Conservation (phyloP, 768 basidiomycete species). For the Suillus brevipes region DNA sequence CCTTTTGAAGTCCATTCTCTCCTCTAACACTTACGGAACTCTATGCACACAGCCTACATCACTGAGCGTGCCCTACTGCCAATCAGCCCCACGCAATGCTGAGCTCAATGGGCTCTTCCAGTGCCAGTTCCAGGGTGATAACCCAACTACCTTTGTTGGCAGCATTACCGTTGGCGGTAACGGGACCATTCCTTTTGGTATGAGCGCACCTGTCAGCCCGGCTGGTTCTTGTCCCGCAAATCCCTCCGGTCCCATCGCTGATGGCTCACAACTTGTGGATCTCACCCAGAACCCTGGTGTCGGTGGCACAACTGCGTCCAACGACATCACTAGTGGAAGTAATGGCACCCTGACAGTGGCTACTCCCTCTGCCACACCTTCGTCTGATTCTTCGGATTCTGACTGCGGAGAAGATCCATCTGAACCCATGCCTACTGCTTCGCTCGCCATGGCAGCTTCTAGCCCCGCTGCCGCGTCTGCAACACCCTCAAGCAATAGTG, state of each 20-base stretch:
- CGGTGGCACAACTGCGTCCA: constrained; percentile 7
- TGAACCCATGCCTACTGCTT: neutral
- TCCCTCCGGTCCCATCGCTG: constrained; percentile 47
- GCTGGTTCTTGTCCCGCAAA: constrained; percentile 54
- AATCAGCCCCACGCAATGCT: constrained; percentile 48
- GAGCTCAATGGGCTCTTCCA: constrained; percentile 59
- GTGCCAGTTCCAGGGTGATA: constrained; percentile 54
- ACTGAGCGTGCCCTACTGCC: constrained; percentile 51
- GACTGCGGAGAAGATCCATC: constrained; percentile 7
- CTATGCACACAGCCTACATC: constrained; percentile 38
- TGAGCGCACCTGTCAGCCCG: constrained; percentile 39
- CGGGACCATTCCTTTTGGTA: constrained; percentile 57
- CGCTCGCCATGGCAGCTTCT: constrained; percentile 2
- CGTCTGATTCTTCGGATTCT: constrained; percentile 6
- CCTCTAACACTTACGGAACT: neutral
- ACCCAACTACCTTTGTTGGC: constrained; percentile 46
- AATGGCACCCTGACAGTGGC: constrained; percentile 5
- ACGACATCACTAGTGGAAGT: constrained; percentile 3
- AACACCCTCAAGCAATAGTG: constrained; percentile 2
- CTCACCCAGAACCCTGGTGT: constrained; percentile 38
- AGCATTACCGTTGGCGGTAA: constrained; percentile 40
- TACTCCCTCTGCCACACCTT: constrained; percentile 4
- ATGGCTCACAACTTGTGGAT: constrained; percentile 45
- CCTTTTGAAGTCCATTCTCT: neutral
- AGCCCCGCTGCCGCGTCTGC: constrained; percentile 9